phyloP scores from a whole-genome alignment of 306 rosid genomes.

The Begonia masoniana region DNA sequence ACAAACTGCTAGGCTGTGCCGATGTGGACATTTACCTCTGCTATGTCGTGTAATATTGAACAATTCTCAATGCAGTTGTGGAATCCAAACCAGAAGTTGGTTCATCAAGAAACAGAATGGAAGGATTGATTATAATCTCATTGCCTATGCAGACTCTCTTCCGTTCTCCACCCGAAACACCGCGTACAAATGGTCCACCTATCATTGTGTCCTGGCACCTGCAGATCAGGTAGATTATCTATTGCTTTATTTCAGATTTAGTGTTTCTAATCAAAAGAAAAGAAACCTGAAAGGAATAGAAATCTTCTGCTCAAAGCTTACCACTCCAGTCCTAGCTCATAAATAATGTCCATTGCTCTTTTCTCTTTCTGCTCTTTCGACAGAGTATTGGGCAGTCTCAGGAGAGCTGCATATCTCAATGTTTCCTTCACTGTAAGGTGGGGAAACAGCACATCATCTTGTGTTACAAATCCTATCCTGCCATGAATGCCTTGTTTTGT shows the following conservation, averaged over 20 bases:
- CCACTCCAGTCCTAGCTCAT: conserved; percentile 94
- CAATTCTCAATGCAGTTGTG: conserved; percentile 79
- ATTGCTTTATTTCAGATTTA: no score
- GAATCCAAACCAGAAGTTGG: conserved; percentile 99
- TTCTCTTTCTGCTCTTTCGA: conserved; percentile 79
- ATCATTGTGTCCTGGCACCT: conserved; percentile 98
- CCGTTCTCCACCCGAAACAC: conserved; percentile 96
- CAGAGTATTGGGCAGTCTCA: conserved; percentile 58
- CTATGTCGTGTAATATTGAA: conserved; percentile 94
- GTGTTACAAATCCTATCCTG: conserved; percentile 98
- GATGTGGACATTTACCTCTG: conserved; percentile 38
- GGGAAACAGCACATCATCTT: conserved; percentile 94
- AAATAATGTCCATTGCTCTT: conserved; percentile 72
- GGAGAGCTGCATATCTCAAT: conserved; percentile 66
- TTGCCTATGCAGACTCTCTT: conserved; percentile 86
- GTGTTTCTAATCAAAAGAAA: no score
- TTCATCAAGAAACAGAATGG: conserved; percentile 83
- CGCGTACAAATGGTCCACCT: conserved; percentile 89
- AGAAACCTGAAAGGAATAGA: no score
- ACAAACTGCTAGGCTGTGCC: no score
- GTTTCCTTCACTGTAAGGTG: conserved; percentile 94
- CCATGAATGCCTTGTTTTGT: background rate
- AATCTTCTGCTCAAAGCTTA: conserved; percentile 6
- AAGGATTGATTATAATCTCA: conserved; percentile 90
- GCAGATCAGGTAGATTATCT: background rate